Evolutionary conservation across 2,329 filamentous ascomycete species (phyloP), one percentile per base, ranked within the genome.

Genomic region (Pseudogymnoascus sp.): DNA sequence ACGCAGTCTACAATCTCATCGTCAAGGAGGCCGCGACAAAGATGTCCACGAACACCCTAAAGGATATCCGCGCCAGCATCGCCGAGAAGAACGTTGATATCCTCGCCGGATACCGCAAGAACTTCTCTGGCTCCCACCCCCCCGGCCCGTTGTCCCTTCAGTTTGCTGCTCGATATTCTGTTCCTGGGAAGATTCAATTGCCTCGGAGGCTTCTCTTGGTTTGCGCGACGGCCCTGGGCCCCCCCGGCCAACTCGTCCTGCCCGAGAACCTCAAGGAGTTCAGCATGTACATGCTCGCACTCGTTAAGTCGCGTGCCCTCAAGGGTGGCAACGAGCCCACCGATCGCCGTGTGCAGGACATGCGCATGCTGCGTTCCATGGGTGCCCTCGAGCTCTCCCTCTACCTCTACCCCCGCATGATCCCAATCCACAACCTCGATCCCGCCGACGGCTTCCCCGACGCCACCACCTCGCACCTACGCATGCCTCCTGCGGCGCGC

Each of bases 221-320:
- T 58, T 39, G 57, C 33, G 33, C 33, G 60, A 47, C 36, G 35
- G 28, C 36, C 62, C 65, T 15, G 64, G 47, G 28, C 70, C 93
- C 94, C 7, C 90, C 92, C 1, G 90, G 91, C 4, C 92, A 99
- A 74, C 83, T 99, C 30, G 91, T 99, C 30, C 85, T 99, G 75
- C 94, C 94, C 0, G 94, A 99, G 75, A 90, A 93, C 66, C 82
- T 99, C 30, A 97, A 97, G 72, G 94, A 99, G 72, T 92, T 96
- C 69, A 86, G 89, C 69, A 97, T 99, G 91, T 97, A 94, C 74
- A 90, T 95, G 75, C 85, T 99, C 8, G 88, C 89, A 57, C 78
- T 97, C 65, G 77, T 96, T 72, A 99, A 99, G 75, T 92, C 85
- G 61, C 86, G 94, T 62, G 92, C 93, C 2, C 91, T 97, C 77